Evolutionary conservation across 139 green algal species (phyloP), one percentile per base, ranked within the genome.

Genomic region (Coelastrella sp.): DNA sequence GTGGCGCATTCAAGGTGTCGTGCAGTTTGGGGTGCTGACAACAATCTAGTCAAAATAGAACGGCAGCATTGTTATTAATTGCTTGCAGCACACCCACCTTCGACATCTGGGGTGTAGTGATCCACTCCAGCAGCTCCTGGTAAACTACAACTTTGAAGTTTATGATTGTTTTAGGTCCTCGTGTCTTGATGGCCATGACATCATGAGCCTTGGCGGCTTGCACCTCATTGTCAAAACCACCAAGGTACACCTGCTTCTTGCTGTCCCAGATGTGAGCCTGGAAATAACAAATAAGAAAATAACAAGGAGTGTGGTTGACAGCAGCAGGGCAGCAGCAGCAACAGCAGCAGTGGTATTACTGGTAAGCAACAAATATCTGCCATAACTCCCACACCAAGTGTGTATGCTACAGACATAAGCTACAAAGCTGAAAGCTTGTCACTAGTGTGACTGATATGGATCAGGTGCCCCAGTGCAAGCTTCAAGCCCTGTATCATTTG

Each of bases 231-330:
- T 91, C 87, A 57, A 88, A 89, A 25, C 84, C 87, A 7, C 87
- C 87, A 25, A 92, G 81, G 81, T 92, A 92, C 2, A 93, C 75
- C 72, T 93, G 89, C 83, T 93, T 91, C 73, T 91, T 93, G 40
- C 75, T 45, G 25, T 86, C 66, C 89, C 90, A 94, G 32, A 90
- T 84, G 72, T 93, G 89, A 15, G 63, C 53, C 85, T 92, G 17
- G 11, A n/a, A n/a, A n/a, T n/a, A n/a, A n/a, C n/a, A n/a, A n/a
- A n/a, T n/a, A n/a, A n/a, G n/a, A n/a, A n/a, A n/a, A n/a, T n/a
- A n/a, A n/a, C n/a, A n/a, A n/a, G n/a, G n/a, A n/a, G n/a, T n/a
- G n/a, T n/a, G n/a, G n/a, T n/a, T n/a, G 25, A 30, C 2, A 27
- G 7, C 27, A 4, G 27, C 3, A 74, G 2, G 41, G 23, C 2